phyloP scores from a whole-genome alignment of 192 early-diverging fungal genomes.

The Kappamyces sp. region DNA sequence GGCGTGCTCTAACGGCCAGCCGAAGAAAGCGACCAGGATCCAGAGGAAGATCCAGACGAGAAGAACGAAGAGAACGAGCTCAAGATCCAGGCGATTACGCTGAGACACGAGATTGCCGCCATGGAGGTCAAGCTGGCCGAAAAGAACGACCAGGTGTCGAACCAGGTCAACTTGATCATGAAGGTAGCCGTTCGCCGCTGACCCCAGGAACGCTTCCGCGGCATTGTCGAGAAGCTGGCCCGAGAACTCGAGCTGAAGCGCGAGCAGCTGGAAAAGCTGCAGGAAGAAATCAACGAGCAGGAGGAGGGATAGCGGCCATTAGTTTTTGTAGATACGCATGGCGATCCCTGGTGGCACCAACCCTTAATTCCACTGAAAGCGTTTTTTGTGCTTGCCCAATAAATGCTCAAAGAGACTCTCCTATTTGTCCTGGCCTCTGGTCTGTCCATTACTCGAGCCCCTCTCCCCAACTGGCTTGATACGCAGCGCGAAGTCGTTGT shows the following conservation, averaged over 20 bases:
- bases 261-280: slow-evolving; percentile 38
- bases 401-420: too few species aligned
- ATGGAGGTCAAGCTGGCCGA: slow-evolving; percentile 53
- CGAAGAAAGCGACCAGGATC: slow-evolving; percentile 26
- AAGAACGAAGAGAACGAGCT: slow-evolving; percentile 29
- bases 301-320: neutral
- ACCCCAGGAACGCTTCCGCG: slow-evolving; percentile 62
- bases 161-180: slow-evolving; percentile 66
- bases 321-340: too few species aligned
- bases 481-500: too few species aligned
- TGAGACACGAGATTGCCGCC: slow-evolving; percentile 60
- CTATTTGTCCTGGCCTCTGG: too few species aligned
- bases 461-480: too few species aligned
- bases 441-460: too few species aligned
- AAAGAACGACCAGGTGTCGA: slow-evolving; percentile 43
- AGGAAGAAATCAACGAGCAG: slow-evolving; percentile 6
- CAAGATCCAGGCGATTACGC: slow-evolving; percentile 18
- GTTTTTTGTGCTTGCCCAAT: too few species aligned
- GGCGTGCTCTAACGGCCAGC: neutral
- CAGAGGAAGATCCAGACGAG: slow-evolving; percentile 14
- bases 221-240: slow-evolving; percentile 50
- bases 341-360: too few species aligned
- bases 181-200: slow-evolving; percentile 40
- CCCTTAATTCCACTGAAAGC: too few species aligned
- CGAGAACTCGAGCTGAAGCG: slow-evolving; percentile 57